phyloP scores from a whole-genome alignment of 768 basidiomycete genomes.

The Termitomyces sp. region DNA sequence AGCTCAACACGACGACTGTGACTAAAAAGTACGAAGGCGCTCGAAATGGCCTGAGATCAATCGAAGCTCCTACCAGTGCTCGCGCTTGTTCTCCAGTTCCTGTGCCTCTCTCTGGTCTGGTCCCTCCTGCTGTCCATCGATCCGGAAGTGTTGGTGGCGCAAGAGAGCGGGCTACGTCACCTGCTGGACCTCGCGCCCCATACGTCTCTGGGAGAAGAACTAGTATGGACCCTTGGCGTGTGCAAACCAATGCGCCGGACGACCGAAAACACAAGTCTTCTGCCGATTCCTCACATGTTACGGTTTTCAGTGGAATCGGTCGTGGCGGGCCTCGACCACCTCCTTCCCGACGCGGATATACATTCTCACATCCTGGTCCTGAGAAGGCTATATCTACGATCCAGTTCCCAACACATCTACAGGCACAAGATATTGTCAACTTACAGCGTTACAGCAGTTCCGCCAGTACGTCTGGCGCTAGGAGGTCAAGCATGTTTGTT shows the following conservation, averaged over 20 bases:
- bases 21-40: constrained; percentile 28
- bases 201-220: constrained; percentile 15
- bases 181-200: constrained; percentile 47
- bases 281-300: constrained; percentile 17
- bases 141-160: constrained; percentile 19
- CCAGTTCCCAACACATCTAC: constrained; percentile 14
- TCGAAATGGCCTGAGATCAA: constrained; percentile 16
- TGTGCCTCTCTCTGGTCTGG: constrained; percentile 11
- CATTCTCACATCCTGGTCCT: constrained; percentile 23
- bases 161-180: constrained; percentile 43
- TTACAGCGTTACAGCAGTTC: constrained; percentile 12
- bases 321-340: constrained; percentile 27
- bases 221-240: constrained; percentile 20
- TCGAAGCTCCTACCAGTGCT: constrained; percentile 14
- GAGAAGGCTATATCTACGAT: constrained; percentile 14
- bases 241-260: constrained; percentile 10
- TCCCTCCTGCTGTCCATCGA: constrained; percentile 19
- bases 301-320: constrained; percentile 19
- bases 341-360: constrained; percentile 35
- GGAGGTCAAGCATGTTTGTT: constrained; percentile 19
- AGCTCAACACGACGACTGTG: constrained; percentile 26
- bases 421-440: constrained; percentile 12
- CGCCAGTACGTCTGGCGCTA: constrained; percentile 5
- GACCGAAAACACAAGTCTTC: constrained; percentile 8
- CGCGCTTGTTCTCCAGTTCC: constrained; percentile 15